Percentiles rank a stretch among this genome's conserved stretches.
Conservation (phyloP, 2,329 filamentous ascomycete genomes). For the Fusarium sp. region DNA sequence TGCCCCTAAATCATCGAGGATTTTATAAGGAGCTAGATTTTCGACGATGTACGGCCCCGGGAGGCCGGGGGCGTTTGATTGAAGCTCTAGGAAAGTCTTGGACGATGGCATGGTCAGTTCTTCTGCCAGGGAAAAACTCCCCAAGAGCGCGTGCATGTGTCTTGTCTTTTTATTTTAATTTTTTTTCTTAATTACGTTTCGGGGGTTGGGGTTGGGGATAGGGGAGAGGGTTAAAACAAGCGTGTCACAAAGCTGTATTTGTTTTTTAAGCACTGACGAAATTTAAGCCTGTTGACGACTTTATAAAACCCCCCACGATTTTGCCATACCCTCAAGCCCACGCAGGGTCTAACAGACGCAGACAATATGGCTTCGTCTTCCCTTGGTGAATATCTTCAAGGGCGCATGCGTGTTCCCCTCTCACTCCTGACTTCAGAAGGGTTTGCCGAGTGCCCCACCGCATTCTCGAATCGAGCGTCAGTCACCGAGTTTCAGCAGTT, state of each 20-base stretch:
- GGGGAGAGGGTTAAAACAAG: neutral
- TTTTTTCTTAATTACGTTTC: neutral
- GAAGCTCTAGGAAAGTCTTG: conserved; percentile 8
- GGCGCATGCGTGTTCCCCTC: conserved; percentile 3
- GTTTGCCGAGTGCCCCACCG: conserved; percentile 5
- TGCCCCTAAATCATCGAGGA: neutral
- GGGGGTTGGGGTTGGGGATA: neutral
- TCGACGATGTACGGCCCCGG: conserved; percentile 11
- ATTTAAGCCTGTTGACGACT: neutral
- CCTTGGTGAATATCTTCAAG: conserved; percentile 8
- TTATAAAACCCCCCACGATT: neutral
- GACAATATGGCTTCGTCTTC: neutral
- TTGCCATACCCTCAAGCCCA: neutral
- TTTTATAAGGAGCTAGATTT: neutral
- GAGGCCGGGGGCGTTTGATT: conserved; percentile 5
- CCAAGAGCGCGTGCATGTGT: neutral
- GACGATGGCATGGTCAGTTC: neutral
- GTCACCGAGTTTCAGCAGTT: conserved; percentile 7
- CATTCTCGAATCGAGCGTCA: conserved; percentile 1
- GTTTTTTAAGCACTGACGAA: neutral
- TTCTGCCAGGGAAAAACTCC: neutral
- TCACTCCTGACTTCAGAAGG: conserved; percentile 15
- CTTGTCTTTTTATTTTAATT: neutral
- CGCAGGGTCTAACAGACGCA: neutral
- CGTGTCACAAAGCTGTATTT: neutral